These are phyloP conservation scores for Stemphylium beticola DNA, from an alignment of 2,329 filamentous ascomycete species.

Conservation along the genomic window DNA sequence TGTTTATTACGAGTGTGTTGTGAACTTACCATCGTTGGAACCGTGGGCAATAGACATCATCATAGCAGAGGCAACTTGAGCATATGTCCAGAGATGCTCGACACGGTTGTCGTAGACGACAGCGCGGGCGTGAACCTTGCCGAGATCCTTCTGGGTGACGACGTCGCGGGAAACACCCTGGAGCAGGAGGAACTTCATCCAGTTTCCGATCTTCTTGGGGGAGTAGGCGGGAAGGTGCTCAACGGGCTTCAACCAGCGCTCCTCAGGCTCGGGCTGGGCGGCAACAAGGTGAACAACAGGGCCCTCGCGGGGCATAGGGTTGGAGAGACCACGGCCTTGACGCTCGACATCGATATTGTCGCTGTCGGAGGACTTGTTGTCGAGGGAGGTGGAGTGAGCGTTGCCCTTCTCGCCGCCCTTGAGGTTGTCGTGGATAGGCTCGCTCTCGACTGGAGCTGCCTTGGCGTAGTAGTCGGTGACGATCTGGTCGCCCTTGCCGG, in stretches of 20 bases:
- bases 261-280: conserved; percentile 36
- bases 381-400: conserved; percentile 1
- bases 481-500: conserved; percentile 45
- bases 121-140: conserved; percentile 50
- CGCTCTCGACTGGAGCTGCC: conserved; percentile 21
- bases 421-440: conserved; percentile 5
- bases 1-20: neutral
- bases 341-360: conserved; percentile 8
- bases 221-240: conserved; percentile 37
- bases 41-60: conserved; percentile 76
- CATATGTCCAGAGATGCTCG: conserved; percentile 57
- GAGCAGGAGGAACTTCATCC: conserved; percentile 54
- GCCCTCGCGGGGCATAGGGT: conserved; percentile 7
- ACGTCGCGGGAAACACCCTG: conserved; percentile 53
- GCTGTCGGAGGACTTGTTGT: conserved; percentile 6
- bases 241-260: conserved; percentile 46
- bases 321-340: conserved; percentile 9
- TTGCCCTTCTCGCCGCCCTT: conserved; percentile 11
- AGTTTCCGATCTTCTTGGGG: conserved; percentile 45
- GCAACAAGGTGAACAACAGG: conserved; percentile 7
- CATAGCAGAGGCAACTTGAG: conserved; percentile 61
- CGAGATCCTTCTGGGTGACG: conserved; percentile 40
- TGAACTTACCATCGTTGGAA: conserved; percentile 60
- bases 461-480: conserved; percentile 53
- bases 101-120: conserved; percentile 55